These are phyloP conservation scores for Blastobotrys chiropterorum DNA, from an alignment of 805 yeast species.

Conservation along the genomic window DNA sequence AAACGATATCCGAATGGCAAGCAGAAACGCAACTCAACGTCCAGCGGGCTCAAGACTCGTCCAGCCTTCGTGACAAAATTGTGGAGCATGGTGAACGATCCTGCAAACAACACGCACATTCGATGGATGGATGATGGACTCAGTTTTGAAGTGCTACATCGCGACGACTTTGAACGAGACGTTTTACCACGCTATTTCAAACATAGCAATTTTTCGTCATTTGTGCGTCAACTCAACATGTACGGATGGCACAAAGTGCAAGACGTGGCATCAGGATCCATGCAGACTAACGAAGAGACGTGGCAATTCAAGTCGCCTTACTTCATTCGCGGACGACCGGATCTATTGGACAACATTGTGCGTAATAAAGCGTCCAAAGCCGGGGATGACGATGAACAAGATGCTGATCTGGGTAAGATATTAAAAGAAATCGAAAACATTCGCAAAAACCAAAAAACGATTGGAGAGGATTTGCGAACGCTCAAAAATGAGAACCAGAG, in stretches of 20 bases:
- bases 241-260: slow-evolving; percentile 99
- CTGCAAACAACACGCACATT: slow-evolving; percentile 59
- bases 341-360: slow-evolving; percentile 75
- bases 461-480: slow-evolving; percentile 77
- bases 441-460: slow-evolving; percentile 70
- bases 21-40: too few species aligned
- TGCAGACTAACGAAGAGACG: slow-evolving; percentile 58
- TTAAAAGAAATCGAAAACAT: slow-evolving; percentile 68
- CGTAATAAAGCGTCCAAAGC: slow-evolving; percentile 55
- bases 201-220: slow-evolving; percentile 90
- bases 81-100: slow-evolving; percentile 94
- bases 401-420: slow-evolving; percentile 38
- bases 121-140: slow-evolving; percentile 83
- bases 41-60: slow-evolving; percentile 31
- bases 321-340: slow-evolving; percentile 73
- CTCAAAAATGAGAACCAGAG: slow-evolving; percentile 82
- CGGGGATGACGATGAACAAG: slow-evolving; percentile 34
- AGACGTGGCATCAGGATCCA: slow-evolving; percentile 66
- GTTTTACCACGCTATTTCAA: slow-evolving; percentile 90
- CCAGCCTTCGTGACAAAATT: slow-evolving; percentile 92
- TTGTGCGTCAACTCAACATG: slow-evolving; percentile 95
- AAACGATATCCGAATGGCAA: too few species aligned
- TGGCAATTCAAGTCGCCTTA: slow-evolving; percentile 86
- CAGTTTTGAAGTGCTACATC: slow-evolving; percentile 74
- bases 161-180: slow-evolving; percentile 76